Conservation (phyloP, 164 flowering plant species). For the Annona cherimola region DNA sequence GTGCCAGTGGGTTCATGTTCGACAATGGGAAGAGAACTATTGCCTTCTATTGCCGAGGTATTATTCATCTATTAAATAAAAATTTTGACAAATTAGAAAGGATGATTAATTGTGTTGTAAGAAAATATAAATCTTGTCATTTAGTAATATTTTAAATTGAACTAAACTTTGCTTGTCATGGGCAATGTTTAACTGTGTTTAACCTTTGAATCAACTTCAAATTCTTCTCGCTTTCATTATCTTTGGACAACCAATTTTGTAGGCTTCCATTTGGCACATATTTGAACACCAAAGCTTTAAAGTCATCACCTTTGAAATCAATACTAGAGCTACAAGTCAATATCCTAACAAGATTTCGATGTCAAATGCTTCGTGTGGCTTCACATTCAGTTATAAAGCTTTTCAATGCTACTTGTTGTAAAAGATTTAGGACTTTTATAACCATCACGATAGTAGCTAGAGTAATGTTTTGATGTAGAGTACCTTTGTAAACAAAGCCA, state of each 20-base stretch:
- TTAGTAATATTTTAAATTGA: too few relatives aligned
- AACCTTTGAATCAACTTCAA: slow-evolving; percentile 6
- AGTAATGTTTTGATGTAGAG: background rate
- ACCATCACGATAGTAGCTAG: background rate
- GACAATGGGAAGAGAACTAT: too few relatives aligned
- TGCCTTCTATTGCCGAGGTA: too few relatives aligned
- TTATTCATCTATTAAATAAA: too few relatives aligned
- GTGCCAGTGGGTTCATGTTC: too few relatives aligned
- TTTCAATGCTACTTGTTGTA: too few relatives aligned
- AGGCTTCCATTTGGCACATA: slow-evolving; percentile 13
- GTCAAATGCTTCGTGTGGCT: background rate
- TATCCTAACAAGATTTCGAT: slow-evolving; percentile 6
- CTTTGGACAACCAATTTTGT: background rate
- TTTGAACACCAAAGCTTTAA: slow-evolving; percentile 6
- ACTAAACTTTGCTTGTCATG: too few relatives aligned
- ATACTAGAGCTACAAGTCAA: slow-evolving; percentile 5
- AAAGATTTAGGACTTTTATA: slow-evolving; percentile 5
- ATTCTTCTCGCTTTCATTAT: background rate
- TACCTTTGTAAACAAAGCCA: background rate
- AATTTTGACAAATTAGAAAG: too few relatives aligned
- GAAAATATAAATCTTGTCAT: too few relatives aligned
- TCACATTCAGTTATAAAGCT: slow-evolving; percentile 8
- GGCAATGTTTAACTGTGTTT: too few relatives aligned
- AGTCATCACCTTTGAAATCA: slow-evolving; percentile 4
- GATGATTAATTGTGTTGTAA: too few relatives aligned